Conservation (phyloP, 2,329 filamentous ascomycete species). For the Nemania serpens region DNA sequence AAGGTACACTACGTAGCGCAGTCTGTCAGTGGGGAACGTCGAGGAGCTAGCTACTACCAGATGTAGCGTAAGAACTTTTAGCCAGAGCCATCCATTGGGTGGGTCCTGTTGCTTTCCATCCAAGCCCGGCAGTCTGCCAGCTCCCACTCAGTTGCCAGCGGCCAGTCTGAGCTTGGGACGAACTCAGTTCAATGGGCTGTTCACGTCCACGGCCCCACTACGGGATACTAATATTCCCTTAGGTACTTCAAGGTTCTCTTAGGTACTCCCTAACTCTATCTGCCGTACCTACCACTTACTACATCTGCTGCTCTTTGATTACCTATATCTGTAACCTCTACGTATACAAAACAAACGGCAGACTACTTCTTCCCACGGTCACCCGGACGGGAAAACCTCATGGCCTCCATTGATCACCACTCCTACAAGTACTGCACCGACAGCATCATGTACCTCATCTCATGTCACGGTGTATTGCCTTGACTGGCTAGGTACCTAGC, state of each 20-base stretch:
- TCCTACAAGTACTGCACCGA: constrained; percentile 18
- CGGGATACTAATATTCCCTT: not conserved
- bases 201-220: not conserved
- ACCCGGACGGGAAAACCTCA: constrained; percentile 15
- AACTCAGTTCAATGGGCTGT: not conserved
- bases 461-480: constrained; percentile 15
- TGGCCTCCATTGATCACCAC: constrained; percentile 14
- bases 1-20: not conserved
- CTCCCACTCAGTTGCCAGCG: constrained; percentile 18
- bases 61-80: too few relatives aligned
- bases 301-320: too few relatives aligned
- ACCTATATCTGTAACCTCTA: not conserved
- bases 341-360: not conserved
- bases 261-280: too few relatives aligned
- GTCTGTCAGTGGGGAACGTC: constrained; percentile 10
- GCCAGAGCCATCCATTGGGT: too few relatives aligned
- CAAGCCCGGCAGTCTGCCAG: constrained; percentile 10
- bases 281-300: too few relatives aligned
- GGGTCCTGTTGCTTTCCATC: too few relatives aligned
- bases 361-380: constrained; percentile 2
- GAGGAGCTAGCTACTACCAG: too few relatives aligned
- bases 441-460: constrained; percentile 15
- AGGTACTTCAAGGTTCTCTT: too few relatives aligned
- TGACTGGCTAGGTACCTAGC: constrained; percentile 14
- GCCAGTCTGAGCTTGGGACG: not conserved